Evolutionary conservation across 1,284 basidiomycete species (phyloP), one percentile per base, ranked within the genome.

Genomic region (Schizophyllum commune): DNA sequence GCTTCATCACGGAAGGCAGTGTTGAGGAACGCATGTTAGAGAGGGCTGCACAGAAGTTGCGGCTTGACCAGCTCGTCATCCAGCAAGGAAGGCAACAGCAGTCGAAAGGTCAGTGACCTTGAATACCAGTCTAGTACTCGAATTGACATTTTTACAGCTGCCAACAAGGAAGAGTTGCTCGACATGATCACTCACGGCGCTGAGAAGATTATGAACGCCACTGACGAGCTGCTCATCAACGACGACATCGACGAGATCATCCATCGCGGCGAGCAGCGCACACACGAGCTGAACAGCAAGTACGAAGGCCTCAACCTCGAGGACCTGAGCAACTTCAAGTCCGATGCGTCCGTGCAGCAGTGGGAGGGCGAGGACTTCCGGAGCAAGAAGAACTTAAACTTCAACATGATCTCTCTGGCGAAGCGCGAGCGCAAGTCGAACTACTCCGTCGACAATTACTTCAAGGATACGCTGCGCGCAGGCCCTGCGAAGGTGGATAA

Each of bases 111-210:
- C 67, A 59, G 11, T 63, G 9, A 7, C 56, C 52, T 32, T 56
- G 52, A n/a, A 32, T 56, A 56, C n/a, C 52, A 5, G 27, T 39
- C 60, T 33, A 55, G 33, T 2, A 33, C 6, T 32, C 39, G 63
- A 4, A 55, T 53, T 55, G 52, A 55, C 27, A 63, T 27, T 9
- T 9, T 27, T 69, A 65, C 75, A 83, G 91, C 91, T 59, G 93
- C 93, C 33, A 94, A 89, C 77, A 99, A 99, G 77, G 97, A 98
- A 55, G 97, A 99, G 63, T 79, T 99, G 15, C 79, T 98, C 20
- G 96, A 98, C 70, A 99, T 99, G 94, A 99, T 99, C 66, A 90
- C 96, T 21, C 95, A 97, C 71, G 97, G 97, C 20, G 96, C 96
- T 0, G 96, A 99, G 72, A 92, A 94, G 74, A 98, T 99, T 65